phyloP scores from a whole-genome alignment of 108 stramenopile genomes.

The Schizochytrium sp. region DNA sequence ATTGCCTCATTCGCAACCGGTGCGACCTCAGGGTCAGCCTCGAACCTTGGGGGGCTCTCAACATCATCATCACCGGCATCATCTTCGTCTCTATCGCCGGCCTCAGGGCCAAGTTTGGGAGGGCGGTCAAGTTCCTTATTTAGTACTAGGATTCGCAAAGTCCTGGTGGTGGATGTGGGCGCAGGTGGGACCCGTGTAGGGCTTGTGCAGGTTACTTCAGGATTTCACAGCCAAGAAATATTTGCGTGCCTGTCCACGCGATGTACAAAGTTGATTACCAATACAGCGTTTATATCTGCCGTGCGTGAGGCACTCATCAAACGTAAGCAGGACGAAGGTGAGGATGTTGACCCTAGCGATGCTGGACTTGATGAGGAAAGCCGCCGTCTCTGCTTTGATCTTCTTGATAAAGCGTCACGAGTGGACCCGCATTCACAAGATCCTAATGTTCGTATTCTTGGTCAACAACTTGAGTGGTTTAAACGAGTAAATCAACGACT shows the following conservation, averaged over 20 bases:
- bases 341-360: neutral
- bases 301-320: neutral
- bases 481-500: slow-evolving; percentile 15
- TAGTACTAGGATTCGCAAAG: slow-evolving; percentile 1
- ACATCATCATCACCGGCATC: slow-evolving; percentile 14
- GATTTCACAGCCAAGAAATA: neutral
- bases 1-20: neutral
- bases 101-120: too few relatives aligned
- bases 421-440: slow-evolving; percentile 2
- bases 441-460: neutral
- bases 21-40: too few relatives aligned
- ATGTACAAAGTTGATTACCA: neutral
- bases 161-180: slow-evolving; percentile 54
- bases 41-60: neutral
- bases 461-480: slow-evolving; percentile 18
- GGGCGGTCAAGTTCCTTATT: neutral
- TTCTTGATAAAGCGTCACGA: neutral
- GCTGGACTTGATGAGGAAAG: neutral
- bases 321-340: neutral
- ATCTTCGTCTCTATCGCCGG: neutral
- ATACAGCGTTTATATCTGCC: neutral
- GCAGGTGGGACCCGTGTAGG: slow-evolving; percentile 2
- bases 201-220: slow-evolving; percentile 11
- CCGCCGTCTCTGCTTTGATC: slow-evolving; percentile 16
- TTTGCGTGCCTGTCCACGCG: slow-evolving; percentile 6